Conservation (phyloP, 108 stramenopile species). For the Pseudonitzschia multiseries region DNA sequence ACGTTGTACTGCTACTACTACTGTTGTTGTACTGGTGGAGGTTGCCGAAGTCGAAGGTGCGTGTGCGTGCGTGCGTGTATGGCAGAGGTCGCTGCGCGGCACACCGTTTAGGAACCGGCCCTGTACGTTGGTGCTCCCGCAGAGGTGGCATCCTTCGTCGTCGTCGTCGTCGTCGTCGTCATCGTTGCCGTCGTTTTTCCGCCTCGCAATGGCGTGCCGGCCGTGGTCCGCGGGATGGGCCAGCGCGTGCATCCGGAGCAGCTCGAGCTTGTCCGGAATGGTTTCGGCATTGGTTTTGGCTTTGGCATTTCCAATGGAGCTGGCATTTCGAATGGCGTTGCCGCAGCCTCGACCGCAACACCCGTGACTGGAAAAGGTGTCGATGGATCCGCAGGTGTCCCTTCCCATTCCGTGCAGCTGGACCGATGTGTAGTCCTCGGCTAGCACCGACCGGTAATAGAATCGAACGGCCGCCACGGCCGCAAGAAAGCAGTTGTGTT, state of each 20-base stretch:
- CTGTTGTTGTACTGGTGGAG: too few species aligned
- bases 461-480: constrained; percentile 20
- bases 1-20: too few species aligned
- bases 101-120: constrained; percentile 30
- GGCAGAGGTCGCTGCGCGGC: constrained; percentile 2
- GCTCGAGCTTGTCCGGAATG: not conserved
- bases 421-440: constrained; percentile 25
- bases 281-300: not conserved
- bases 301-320: not conserved
- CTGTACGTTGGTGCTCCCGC: constrained; percentile 24
- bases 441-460: constrained; percentile 11
- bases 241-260: not conserved
- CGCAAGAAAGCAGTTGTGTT: constrained; percentile 28
- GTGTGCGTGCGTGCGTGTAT: too few species aligned
- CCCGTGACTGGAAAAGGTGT: constrained; percentile 30
- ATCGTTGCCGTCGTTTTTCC: not conserved
- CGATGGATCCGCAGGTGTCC: constrained; percentile 16
- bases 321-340: not conserved
- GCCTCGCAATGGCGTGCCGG: not conserved
- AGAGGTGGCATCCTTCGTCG: not conserved
- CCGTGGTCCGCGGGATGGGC: not conserved
- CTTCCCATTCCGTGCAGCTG: constrained; percentile 33
- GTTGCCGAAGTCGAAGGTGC: too few species aligned
- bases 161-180: too few species aligned
- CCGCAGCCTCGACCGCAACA: not conserved